phyloP scores from a whole-genome alignment of 352 stramenopile species.

The Phytopythium ostracodes region DNA sequence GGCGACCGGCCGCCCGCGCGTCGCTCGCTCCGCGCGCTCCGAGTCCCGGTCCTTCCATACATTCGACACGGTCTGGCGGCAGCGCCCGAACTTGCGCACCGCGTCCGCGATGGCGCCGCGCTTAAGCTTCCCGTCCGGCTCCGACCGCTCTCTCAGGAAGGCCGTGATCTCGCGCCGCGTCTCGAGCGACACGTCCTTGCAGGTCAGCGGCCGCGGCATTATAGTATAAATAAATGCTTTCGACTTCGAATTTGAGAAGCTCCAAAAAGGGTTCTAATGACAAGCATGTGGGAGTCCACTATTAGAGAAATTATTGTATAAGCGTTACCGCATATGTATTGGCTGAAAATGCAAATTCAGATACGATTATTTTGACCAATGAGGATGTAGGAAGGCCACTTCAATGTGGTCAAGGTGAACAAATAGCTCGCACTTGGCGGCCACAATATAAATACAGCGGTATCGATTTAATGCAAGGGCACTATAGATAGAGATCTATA shows the following conservation, averaged over 20 bases:
- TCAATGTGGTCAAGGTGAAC: neutral
- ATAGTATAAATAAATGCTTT: no score
- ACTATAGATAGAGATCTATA: constrained; percentile 2
- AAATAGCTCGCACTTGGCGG: no score
- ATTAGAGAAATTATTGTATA: no score
- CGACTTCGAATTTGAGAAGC: no score
- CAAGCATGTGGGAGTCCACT: neutral
- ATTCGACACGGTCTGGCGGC: neutral
- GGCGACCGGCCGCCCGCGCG: neutral
- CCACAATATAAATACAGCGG: neutral
- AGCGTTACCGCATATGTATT: no score
- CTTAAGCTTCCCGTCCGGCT: neutral
- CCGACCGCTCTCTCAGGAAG: neutral
- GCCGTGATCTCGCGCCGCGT: neutral
- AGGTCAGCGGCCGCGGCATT: neutral
- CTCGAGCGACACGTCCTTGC: constrained; percentile 1
- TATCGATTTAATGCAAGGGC: neutral
- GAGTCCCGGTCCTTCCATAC: neutral
- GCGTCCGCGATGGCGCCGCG: constrained; percentile 1
- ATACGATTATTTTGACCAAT: neutral
- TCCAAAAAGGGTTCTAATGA: no score
- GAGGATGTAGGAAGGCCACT: neutral
- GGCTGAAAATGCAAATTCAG: neutral
- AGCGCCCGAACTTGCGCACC: neutral
- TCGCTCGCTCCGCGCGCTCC: neutral